These are phyloP conservation scores for Areca catechu DNA, from an alignment of 176 grass and related monocot genomes.

Conservation along the genomic window DNA sequence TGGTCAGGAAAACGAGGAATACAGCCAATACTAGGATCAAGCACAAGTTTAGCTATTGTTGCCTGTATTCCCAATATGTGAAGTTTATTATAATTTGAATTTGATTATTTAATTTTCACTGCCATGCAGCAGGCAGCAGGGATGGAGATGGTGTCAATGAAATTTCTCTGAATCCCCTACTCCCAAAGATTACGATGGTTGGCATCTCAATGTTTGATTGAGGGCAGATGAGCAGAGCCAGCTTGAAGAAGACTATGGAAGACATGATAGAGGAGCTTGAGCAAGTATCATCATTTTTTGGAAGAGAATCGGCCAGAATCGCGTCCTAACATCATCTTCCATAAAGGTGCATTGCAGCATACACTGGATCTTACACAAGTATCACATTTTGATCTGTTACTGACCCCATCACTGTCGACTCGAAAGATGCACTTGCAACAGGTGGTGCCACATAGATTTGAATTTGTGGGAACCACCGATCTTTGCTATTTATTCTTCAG, in stretches of 20 bases:
- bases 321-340: no score
- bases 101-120: background rate
- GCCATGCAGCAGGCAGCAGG: constrained; percentile 28
- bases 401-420: no score
- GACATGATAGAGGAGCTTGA: constrained; percentile 75
- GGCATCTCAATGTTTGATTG: constrained; percentile 74
- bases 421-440: no score
- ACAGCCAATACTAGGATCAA: background rate
- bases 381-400: no score
- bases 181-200: constrained; percentile 91
- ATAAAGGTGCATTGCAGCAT: no score
- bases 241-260: constrained; percentile 83
- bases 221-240: constrained; percentile 61
- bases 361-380: no score
- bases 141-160: constrained; percentile 21
- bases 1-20: constrained; percentile 31
- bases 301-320: no score
- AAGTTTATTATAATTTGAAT: constrained; percentile 5
- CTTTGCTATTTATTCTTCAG: no score
- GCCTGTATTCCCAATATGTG: constrained; percentile 8
- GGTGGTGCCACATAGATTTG: no score
- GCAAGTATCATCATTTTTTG: constrained; percentile 16
- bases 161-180: constrained; percentile 47
- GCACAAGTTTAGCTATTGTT: background rate
- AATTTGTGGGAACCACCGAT: no score